Evolutionary conservation across 208 protist species (phyloP), one percentile per base, ranked within the genome.

Genomic region (Acanthamoeba castellanii): DNA sequence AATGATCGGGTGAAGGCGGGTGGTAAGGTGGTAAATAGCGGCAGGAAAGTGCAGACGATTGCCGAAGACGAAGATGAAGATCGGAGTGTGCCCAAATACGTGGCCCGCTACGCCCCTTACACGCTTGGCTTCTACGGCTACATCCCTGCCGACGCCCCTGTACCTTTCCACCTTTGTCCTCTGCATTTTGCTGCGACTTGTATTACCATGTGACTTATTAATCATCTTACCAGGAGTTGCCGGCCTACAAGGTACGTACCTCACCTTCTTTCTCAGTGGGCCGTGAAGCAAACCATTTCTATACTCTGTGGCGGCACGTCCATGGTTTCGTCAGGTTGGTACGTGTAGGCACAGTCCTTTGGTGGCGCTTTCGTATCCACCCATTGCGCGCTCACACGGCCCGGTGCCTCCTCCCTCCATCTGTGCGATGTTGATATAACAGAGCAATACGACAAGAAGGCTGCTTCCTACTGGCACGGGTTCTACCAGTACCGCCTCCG

Each of bases 361-460:
- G 47, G 47, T n/a, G n/a, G n/a, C n/a, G n/a, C n/a, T n/a, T n/a
- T n/a, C n/a, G n/a, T n/a, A n/a, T n/a, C n/a, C n/a, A n/a, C n/a
- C n/a, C n/a, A n/a, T n/a, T n/a, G n/a, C n/a, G n/a, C n/a, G n/a
- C n/a, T n/a, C n/a, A n/a, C n/a, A n/a, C n/a, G n/a, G n/a, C n/a
- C n/a, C n/a, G n/a, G n/a, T n/a, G n/a, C n/a, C n/a, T n/a, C n/a
- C n/a, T n/a, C n/a, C n/a, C n/a, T n/a, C n/a, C n/a, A n/a, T n/a
- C n/a, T n/a, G n/a, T n/a, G n/a, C n/a, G n/a, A n/a, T n/a, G n/a
- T n/a, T n/a, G n/a, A n/a, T n/a, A n/a, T n/a, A n/a, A n/a, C n/a
- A 93, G 89, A 93, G 45, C 94, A 93, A 81, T 93, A 93, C 52
- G 89, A 93, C 22, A 52, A n/a, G 32, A 81, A 93, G 30, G 89